These are phyloP conservation scores for Pichia thaimueangensis DNA, from an alignment of 805 yeast genomes.

Conservation along the genomic window DNA sequence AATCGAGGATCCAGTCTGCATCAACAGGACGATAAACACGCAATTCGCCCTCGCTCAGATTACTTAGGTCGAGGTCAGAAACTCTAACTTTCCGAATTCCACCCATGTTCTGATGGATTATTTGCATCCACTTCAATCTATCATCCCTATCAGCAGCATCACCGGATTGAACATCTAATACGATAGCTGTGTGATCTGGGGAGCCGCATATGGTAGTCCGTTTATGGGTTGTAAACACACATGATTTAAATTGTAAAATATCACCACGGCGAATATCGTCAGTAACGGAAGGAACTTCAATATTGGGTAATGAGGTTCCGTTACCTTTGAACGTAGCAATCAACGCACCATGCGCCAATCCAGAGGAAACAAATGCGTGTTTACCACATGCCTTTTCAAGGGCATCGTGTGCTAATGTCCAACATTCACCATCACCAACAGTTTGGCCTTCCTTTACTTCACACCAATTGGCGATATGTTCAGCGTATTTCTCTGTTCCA, in stretches of 20 bases:
- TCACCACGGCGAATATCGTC: slow-evolving; percentile 51
- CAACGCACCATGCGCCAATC: slow-evolving; percentile 40
- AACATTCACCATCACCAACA: slow-evolving; percentile 55
- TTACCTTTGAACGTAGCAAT: slow-evolving; percentile 19
- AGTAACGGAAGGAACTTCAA: slow-evolving; percentile 20
- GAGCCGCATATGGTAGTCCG: slow-evolving; percentile 37
- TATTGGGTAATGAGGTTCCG: slow-evolving; percentile 14
- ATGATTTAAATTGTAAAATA: slow-evolving; percentile 41
- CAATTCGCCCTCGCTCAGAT: slow-evolving; percentile 38
- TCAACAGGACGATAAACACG: slow-evolving; percentile 44
- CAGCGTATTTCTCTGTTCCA: slow-evolving; percentile 39
- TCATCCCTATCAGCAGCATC: slow-evolving; percentile 24
- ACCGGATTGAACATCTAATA: slow-evolving; percentile 28
- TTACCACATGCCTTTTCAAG: slow-evolving; percentile 48
- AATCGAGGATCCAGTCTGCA: slow-evolving; percentile 35
- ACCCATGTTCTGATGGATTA: slow-evolving; percentile 46
- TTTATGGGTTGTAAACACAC: slow-evolving; percentile 34
- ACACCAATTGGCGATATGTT: slow-evolving; percentile 49
- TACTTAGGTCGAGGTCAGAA: slow-evolving; percentile 34
- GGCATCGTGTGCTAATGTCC: slow-evolving; percentile 55
- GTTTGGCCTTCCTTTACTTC: slow-evolving; percentile 39
- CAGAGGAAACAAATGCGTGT: slow-evolving; percentile 48
- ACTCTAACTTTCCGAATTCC: slow-evolving; percentile 35
- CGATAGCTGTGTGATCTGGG: slow-evolving; percentile 48
- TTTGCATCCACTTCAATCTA: slow-evolving; percentile 21